A percentile compares a stretch with the other conserved stretches of the same genome.
Conservation (phyloP, 2,329 filamentous ascomycete genomes). For the Hirsutella minnesotensis region DNA sequence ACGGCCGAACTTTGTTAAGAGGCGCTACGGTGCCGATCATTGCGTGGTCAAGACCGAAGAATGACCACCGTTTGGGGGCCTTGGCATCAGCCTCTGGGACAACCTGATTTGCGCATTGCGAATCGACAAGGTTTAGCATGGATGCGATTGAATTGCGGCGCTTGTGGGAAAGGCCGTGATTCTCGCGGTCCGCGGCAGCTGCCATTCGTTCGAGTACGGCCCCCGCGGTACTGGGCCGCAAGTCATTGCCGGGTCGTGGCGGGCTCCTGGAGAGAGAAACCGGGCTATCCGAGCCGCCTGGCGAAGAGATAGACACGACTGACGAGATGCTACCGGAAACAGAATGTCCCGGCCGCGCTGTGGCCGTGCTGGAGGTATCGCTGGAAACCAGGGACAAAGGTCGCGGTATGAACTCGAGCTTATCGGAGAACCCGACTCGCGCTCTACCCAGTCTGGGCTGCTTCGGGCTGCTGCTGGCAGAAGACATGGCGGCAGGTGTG, state of each 20-base stretch:
- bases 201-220: conserved; percentile 47
- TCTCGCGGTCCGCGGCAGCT: conserved; percentile 4
- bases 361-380: conserved; percentile 69
- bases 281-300: conserved; percentile 27
- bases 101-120: conserved; percentile 19
- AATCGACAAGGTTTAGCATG: conserved; percentile 29
- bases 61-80: conserved; percentile 47
- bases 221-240: conserved; percentile 58
- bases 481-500: conserved; percentile 2
- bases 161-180: conserved; percentile 23
- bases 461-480: conserved; percentile 9
- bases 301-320: conserved; percentile 48
- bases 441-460: conserved; percentile 34
- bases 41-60: conserved; percentile 45
- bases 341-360: conserved; percentile 57
- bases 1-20: conserved; percentile 28
- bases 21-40: conserved; percentile 34
- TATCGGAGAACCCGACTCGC: conserved; percentile 74
- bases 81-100: conserved; percentile 39
- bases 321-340: conserved; percentile 73
- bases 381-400: conserved; percentile 77
- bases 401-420: conserved; percentile 69
- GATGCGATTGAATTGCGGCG: conserved; percentile 50
- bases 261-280: conserved; percentile 24
- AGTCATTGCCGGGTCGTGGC: conserved; percentile 31